Base-by-base conservation (phyloP, 495 filamentous ascomycete species). In the Pseudomonodictys pantanalensis region DNA sequence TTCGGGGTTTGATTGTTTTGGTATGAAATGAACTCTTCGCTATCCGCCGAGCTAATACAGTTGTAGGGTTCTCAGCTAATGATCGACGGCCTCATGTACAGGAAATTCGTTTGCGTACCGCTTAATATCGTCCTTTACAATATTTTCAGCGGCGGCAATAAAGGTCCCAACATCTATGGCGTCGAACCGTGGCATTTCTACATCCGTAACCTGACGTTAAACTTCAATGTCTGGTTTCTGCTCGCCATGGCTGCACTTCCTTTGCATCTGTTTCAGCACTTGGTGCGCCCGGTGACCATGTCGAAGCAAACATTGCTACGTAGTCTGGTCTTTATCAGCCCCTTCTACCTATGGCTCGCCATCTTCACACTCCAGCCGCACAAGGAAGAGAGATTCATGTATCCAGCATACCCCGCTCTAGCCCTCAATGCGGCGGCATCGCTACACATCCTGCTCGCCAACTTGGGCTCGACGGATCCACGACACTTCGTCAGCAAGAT, bases 311-410 rank as follows among this genome's bases (percentile, higher is more conserved):
- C 76, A 4, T 56, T 78, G 15, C 75, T 92, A 30, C 84, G 90
- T 25, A 88, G 84, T n/a, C 61, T 92, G 44, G 81, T 90, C 28
- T 86, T 92, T 65, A 75, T 88, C 46, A 73, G 84, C 1, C 92
- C 95, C 0, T 92, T 97, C 73, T 97, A 97, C 70, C 80, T 96
- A 71, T 99, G 95, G 95, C 81, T 97, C 23, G 83, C 72, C 6
- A 92, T 97, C 52, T 97, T 99, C 74, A 89, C 90, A 2, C 69
- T 86, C 9, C 93, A 97, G 69, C 86, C 93, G 18, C 95, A 99
- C 78, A 99, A 99, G 67, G 95, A 99, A 72, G 95, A 99, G 69
- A 79, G 95, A 7, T 99, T 99, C 76, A 97, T 99, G 91, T 97
- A 95, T 71, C 92, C 92, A 0, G 86, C 86, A 22, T 99, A 99